Evolutionary conservation across 164 flowering plant species (phyloP), one percentile per base, ranked within the genome.

Genomic region (Aristolochia contorta): DNA sequence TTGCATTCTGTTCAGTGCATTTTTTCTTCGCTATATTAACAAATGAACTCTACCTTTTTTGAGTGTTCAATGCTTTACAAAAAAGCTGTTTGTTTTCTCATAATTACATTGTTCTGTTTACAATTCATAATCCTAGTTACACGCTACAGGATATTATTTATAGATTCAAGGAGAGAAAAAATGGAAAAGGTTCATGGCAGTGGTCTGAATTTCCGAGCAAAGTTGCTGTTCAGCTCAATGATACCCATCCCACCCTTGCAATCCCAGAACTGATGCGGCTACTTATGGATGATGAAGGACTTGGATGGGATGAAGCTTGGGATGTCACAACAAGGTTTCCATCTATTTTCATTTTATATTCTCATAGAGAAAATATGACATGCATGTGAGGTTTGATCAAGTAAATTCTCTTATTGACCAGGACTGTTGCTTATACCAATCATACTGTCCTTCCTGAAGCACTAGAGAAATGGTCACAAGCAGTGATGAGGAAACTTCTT

Each of bases 301-400:
- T 93, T 70, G 96, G 97, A 51, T 93, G 99, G 99, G 96, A 90
- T 75, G 97, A 90, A 70, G 96, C 99, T 54, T 93, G 99, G 99
- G 86, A 80, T 77, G 71, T 93, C 51, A 90, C 95, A 49, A 61
- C 86, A 47, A 86, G 82, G 97, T 90, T 47, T 24, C 56, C 14
- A 23, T 54, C 58, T 37, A 37, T 37, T 37, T 37, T 37, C 12
- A 37, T 37, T 37, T 37, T 10, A 3, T 37, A 37, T 37, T 37
- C 12, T 37, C 12, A 37, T 7, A 32, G 3, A 32, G 33, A 7
- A 32, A 32, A 32, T 32, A 15, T 48, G 51, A 48, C 51, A 49
- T 49, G 19, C 1, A 18, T 16, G 32, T 16, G 43, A 56, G 58
- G 23, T 16, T 37, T 56, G 13, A 30, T n/a, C 22, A 56, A 6